phyloP scores from a whole-genome alignment of 176 grass and related monocot genomes.

The Paspalum notatum region DNA sequence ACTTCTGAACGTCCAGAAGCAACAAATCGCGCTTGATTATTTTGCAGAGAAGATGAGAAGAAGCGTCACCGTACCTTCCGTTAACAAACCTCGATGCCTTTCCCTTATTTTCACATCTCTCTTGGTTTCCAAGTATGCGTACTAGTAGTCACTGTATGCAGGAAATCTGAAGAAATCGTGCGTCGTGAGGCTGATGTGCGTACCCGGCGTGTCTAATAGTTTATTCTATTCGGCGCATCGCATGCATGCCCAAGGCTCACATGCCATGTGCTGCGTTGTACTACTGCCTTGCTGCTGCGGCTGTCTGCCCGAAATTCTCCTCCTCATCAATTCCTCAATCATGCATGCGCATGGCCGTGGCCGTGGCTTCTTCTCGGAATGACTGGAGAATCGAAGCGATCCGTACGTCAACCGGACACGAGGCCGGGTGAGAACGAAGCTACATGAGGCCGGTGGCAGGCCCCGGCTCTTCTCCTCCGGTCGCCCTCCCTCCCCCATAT shows the following conservation, averaged over 20 bases:
- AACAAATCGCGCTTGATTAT: not conserved
- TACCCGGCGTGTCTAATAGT: too few relatives aligned
- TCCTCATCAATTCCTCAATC: slow-evolving; percentile 28
- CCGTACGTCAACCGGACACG: too few relatives aligned
- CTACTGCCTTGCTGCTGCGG: not conserved
- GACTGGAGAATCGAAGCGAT: slow-evolving; percentile 24
- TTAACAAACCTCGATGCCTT: not conserved
- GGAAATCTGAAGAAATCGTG: slow-evolving; percentile 5
- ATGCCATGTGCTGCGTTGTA: slow-evolving; percentile 31
- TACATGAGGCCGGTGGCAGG: too few relatives aligned
- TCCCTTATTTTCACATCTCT: not conserved
- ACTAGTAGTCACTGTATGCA: too few relatives aligned
- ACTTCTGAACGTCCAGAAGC: not conserved
- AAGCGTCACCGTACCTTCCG: not conserved
- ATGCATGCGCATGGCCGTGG: not conserved
- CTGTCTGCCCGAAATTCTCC: not conserved
- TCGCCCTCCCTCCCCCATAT: too few relatives aligned
- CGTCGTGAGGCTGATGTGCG: not conserved
- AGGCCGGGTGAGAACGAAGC: too few relatives aligned
- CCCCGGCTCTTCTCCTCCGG: too few relatives aligned
- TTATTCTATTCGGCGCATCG: not conserved
- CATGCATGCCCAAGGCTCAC: too few relatives aligned
- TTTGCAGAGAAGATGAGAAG: not conserved
- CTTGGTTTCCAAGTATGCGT: too few relatives aligned
- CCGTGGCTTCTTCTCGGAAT: not conserved